These are phyloP conservation scores for Grammothele lineata DNA, from an alignment of 768 basidiomycete genomes.

Conservation along the genomic window DNA sequence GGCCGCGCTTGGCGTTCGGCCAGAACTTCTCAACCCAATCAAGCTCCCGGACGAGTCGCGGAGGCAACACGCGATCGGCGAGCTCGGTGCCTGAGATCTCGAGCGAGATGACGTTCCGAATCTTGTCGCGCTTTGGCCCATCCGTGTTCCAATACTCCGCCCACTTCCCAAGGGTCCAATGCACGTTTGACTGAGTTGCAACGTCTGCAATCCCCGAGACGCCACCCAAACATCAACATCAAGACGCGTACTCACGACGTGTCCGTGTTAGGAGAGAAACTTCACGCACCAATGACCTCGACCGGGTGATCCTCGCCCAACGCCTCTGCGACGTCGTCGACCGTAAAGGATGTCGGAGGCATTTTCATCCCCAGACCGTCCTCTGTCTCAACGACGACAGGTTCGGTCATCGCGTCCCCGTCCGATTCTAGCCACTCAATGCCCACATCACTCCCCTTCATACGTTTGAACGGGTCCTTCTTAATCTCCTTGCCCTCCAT, in stretches of 20 bases:
- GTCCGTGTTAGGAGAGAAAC: not conserved
- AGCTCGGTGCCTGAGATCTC: slow-evolving; percentile 88
- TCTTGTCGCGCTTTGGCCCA: slow-evolving; percentile 69
- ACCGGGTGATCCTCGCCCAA: slow-evolving; percentile 77
- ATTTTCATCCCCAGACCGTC: slow-evolving; percentile 90
- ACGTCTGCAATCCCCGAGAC: slow-evolving; percentile 59
- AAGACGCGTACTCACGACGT: too few relatives aligned
- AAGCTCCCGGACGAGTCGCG: slow-evolving; percentile 77
- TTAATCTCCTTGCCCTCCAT: slow-evolving; percentile 65
- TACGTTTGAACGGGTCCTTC: slow-evolving; percentile 58
- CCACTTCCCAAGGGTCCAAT: slow-evolving; percentile 92
- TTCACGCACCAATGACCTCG: slow-evolving; percentile 89
- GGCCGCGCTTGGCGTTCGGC: slow-evolving; percentile 70
- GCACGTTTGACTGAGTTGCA: slow-evolving; percentile 78
- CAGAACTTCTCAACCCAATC: slow-evolving; percentile 98
- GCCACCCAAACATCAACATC: too few relatives aligned
- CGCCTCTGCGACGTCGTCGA: slow-evolving; percentile 74
- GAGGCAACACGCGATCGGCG: slow-evolving; percentile 75
- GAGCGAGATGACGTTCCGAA: slow-evolving; percentile 92
- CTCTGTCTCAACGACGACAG: slow-evolving; percentile 72
- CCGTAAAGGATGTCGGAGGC: slow-evolving; percentile 67
- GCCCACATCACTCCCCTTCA: slow-evolving; percentile 64
- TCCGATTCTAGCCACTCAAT: slow-evolving; percentile 74
- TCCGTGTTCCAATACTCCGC: slow-evolving; percentile 78
- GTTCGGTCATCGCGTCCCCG: slow-evolving; percentile 72